These are phyloP conservation scores for Aspergillus nidulans DNA, from an alignment of 495 filamentous ascomycete species.

Conservation along the genomic window DNA sequence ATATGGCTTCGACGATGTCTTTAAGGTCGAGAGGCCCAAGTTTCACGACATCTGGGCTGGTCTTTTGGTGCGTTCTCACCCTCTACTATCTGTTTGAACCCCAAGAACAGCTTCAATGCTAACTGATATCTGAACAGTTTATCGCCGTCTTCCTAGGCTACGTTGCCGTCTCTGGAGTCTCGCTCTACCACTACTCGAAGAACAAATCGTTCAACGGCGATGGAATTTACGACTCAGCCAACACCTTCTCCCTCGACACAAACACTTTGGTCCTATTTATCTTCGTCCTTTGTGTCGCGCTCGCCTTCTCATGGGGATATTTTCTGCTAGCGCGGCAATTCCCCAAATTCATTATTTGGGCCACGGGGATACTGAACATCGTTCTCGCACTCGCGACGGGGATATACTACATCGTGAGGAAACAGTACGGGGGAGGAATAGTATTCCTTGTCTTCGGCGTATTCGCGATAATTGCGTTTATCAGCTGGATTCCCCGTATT, in stretches of 20 bases:
- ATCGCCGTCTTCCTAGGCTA: conserved; percentile 71
- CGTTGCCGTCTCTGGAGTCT: conserved; percentile 68
- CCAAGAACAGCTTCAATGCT: not conserved
- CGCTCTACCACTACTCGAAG: conserved; percentile 69
- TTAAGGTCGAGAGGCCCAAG: conserved; percentile 76
- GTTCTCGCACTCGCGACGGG: conserved; percentile 64
- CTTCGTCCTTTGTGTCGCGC: conserved; percentile 67
- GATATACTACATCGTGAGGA: conserved; percentile 59
- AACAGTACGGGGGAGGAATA: conserved; percentile 77
- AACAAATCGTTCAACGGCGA: conserved; percentile 64
- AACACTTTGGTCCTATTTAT: conserved; percentile 83
- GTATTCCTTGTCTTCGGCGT: conserved; percentile 78
- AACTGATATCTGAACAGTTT: conserved; percentile 47
- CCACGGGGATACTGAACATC: conserved; percentile 68
- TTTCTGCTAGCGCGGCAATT: conserved; percentile 73
- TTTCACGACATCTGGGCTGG: conserved; percentile 88
- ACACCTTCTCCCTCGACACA: conserved; percentile 64
- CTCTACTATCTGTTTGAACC: not conserved
- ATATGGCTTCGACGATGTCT: conserved; percentile 65
- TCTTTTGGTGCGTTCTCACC: conserved; percentile 52
- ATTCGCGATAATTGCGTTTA: conserved; percentile 75
- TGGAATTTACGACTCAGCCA: conserved; percentile 65
- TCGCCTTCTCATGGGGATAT: conserved; percentile 71
- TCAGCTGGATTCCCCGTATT: conserved; percentile 81
- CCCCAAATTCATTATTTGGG: conserved; percentile 88